A percentile compares a stretch with the other conserved stretches of the same genome.
Evolutionary conservation across 2,329 filamentous ascomycete species (phyloP).

Genomic region (Cercospora janseana): DNA sequence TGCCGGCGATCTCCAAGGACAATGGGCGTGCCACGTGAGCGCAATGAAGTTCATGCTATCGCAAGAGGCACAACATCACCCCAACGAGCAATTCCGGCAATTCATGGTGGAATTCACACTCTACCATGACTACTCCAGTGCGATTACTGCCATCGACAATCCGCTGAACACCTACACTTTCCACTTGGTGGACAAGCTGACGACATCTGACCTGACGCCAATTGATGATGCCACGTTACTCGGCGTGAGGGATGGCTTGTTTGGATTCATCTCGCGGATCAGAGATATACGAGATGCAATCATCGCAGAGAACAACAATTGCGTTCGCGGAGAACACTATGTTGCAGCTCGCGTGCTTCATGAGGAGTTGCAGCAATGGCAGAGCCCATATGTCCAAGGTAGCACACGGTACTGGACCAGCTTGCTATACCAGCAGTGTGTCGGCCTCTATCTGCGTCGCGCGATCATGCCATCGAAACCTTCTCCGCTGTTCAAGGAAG

Average conservation of each 20-base stretch:
- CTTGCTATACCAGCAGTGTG: constrained; percentile 61
- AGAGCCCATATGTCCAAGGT: constrained; percentile 55
- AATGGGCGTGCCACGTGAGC: constrained; percentile 62
- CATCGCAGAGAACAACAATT: constrained; percentile 61
- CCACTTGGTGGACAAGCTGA: constrained; percentile 54
- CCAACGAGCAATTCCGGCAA: constrained; percentile 67
- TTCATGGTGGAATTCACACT: constrained; percentile 76
- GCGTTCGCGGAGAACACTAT: constrained; percentile 69
- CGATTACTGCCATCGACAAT: constrained; percentile 54
- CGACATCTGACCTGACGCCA: constrained; percentile 54
- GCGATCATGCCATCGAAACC: constrained; percentile 57
- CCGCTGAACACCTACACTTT: constrained; percentile 44
- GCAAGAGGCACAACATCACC: constrained; percentile 44
- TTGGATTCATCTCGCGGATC: constrained; percentile 74
- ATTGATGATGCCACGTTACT: constrained; percentile 62
- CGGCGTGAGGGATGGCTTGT: constrained; percentile 78
- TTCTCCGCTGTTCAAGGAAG: constrained; percentile 54
- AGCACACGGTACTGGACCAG: constrained; percentile 56
- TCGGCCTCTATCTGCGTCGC: constrained; percentile 63
- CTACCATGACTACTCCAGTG: constrained; percentile 67
- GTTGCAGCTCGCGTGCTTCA: constrained; percentile 74
- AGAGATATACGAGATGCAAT: constrained; percentile 74
- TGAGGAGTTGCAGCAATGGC: constrained; percentile 70
- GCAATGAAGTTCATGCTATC: constrained; percentile 72
- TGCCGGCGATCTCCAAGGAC: constrained; percentile 59